A percentile compares a stretch with the other conserved stretches of the same genome.
Conservation (phyloP, 2,329 filamentous ascomycete species). For the Fusarium camptoceras region DNA sequence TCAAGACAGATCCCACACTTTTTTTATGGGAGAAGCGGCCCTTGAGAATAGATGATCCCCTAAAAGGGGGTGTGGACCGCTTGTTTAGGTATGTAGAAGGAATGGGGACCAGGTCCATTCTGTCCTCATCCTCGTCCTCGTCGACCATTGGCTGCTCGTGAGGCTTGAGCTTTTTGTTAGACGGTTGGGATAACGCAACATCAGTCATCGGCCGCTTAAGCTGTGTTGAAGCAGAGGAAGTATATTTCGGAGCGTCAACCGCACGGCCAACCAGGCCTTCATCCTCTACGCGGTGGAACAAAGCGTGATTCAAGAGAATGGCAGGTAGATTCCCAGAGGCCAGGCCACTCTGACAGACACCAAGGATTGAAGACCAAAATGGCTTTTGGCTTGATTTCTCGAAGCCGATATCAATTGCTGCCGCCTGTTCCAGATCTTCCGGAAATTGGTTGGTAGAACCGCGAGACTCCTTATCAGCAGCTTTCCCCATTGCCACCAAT, state of each 20-base stretch:
- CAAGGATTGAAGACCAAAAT: conserved; percentile 38
- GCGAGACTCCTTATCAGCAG: conserved; percentile 6
- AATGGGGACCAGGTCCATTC: conserved; percentile 25
- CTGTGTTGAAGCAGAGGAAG: conserved; percentile 7
- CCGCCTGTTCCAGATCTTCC: background rate
- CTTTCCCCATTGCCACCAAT: conserved; percentile 32
- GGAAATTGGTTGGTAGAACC: background rate
- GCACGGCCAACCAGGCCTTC: conserved; percentile 50
- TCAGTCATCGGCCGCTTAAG: conserved; percentile 25
- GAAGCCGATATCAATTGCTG: background rate
- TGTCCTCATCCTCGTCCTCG: background rate
- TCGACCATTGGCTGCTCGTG: background rate
- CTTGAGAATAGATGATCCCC: conserved; percentile 7
- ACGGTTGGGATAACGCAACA: background rate
- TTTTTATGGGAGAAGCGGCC: conserved; percentile 4
- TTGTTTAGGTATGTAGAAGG: conserved; percentile 11
- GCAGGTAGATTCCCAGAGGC: conserved; percentile 51
- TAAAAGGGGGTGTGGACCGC: conserved; percentile 2
- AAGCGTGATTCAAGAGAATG: conserved; percentile 53
- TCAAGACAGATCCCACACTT: background rate
- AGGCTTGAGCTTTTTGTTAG: conserved; percentile 19
- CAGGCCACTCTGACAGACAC: conserved; percentile 59
- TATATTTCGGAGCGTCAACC: conserved; percentile 15
- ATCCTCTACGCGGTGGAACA: conserved; percentile 57
- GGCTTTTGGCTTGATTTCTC: conserved; percentile 42